A percentile compares a stretch with the other conserved stretches of the same genome.
phyloP scores from a whole-genome alignment of 192 early-diverging fungal genomes.

The Helicostylum pulchrum region DNA sequence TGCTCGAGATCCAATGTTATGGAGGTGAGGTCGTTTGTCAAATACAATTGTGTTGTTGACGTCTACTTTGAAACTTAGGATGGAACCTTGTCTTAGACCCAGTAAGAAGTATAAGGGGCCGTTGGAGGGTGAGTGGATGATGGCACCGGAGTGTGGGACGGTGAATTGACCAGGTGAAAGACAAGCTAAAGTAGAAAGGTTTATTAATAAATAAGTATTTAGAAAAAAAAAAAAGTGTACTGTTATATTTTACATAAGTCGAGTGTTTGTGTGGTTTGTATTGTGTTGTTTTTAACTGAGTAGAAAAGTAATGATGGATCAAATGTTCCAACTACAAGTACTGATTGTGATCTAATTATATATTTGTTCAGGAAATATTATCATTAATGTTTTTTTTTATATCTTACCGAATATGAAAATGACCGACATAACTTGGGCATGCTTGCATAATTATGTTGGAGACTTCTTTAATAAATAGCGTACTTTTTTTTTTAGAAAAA shows the following conservation, averaged over 20 bases:
- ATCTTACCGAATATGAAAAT: slow-evolving; percentile 6
- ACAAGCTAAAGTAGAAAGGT: neutral
- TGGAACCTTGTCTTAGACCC: neutral
- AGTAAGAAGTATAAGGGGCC: neutral
- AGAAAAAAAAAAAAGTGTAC: neutral
- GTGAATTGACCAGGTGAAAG: too few species aligned
- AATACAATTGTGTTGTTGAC: neutral
- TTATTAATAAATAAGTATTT: neutral
- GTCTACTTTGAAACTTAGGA: neutral
- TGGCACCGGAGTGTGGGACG: neutral
- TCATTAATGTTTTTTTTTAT: neutral
- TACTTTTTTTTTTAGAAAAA: too few species aligned
- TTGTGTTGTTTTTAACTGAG: neutral
- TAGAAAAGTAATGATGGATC: slow-evolving; percentile 2
- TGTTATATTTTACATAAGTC: neutral
- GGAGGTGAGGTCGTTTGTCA: neutral
- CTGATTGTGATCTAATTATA: neutral
- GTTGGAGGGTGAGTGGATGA: neutral
- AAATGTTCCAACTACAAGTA: slow-evolving; percentile 7
- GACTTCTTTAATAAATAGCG: too few species aligned
- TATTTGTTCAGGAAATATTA: too few species aligned
- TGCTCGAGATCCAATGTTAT: neutral
- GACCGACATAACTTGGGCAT: neutral
- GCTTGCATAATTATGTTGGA: neutral
- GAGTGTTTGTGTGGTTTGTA: neutral